A percentile compares a stretch with the other conserved stretches of the same genome.
phyloP scores from a whole-genome alignment of 2,329 filamentous ascomycete species.

The Claviceps paspali region DNA sequence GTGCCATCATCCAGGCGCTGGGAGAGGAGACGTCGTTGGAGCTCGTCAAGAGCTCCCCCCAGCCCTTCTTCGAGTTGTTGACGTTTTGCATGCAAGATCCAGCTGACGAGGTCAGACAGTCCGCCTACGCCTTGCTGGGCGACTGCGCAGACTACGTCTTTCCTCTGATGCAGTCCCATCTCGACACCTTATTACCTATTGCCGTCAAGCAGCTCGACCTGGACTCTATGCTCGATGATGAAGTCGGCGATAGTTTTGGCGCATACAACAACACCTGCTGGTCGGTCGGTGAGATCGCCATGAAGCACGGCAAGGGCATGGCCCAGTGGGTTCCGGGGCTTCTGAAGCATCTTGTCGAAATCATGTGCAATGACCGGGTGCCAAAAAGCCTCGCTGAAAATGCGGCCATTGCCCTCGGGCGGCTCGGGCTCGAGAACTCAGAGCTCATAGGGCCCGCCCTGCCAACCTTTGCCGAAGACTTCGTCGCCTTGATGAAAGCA shows the following conservation, averaged over 20 bases:
- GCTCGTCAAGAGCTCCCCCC: conserved; percentile 60
- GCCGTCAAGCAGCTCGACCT: conserved; percentile 81
- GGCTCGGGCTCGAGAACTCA: conserved; percentile 67
- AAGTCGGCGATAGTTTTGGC: conserved; percentile 71
- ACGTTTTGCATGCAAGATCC: conserved; percentile 84
- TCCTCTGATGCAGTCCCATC: conserved; percentile 57
- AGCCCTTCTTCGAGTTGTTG: conserved; percentile 79
- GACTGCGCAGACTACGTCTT: conserved; percentile 93
- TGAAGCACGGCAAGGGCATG: conserved; percentile 63
- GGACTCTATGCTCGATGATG: conserved; percentile 59
- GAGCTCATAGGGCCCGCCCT: conserved; percentile 67
- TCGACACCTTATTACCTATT: conserved; percentile 61
- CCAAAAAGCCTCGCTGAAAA: conserved; percentile 85
- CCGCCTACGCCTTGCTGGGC: conserved; percentile 83
- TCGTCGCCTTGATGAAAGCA: conserved; percentile 67
- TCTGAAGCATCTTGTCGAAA: conserved; percentile 61
- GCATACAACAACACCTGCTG: conserved; percentile 98
- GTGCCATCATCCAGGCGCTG: conserved; percentile 83
- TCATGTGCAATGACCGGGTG: conserved; percentile 72
- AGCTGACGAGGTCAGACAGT: conserved; percentile 87
- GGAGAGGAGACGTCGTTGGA: conserved; percentile 57
- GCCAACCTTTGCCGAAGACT: conserved; percentile 64
- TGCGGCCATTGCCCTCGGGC: conserved; percentile 79
- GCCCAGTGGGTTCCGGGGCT: conserved; percentile 62
- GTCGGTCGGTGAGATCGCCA: conserved; percentile 84